Base-by-base conservation (phyloP, 1,284 basidiomycete genomes). In the Neonothopanus nambi region DNA sequence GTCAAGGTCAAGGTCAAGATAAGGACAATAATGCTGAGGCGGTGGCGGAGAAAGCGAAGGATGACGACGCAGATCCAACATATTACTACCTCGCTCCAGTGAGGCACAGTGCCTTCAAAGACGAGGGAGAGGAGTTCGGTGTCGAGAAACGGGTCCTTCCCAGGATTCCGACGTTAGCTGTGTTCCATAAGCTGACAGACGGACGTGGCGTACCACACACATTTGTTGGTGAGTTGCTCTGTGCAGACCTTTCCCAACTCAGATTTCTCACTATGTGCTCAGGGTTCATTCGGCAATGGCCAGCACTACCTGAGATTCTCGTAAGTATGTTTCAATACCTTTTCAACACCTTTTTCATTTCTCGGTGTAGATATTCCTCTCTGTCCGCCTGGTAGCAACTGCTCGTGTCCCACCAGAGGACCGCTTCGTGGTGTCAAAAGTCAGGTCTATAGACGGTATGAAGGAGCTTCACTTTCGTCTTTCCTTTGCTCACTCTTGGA, bases 151-250 rank as follows among this genome's bases (percentile, higher is more conserved):
- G 63, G 35, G 69, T 70, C 38, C 66, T 84, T 3, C 67, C 69
- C 4, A 67, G 81, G 11, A 77, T 84, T 24, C 74, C 78, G 1
- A 76, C 76, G 2, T 75, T 79, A 52, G 79, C 82, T 3, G 67
- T 85, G 9, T 85, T 84, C 67, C 81, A 85, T 60, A 80, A 82
- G 60, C 63, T 81, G 28, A 66, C 78, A 1, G 67, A 71, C 21
- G 80, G 78, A 1, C 69, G 68, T 46, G 82, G 83, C 40, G 78
- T 83, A 5, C 83, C 84, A 1, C 81, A 84, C 55, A 78, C 79
- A 0, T 85, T 85, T 54, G 71, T 77, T 51, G 76, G 78, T 77
- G 50, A 47, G 70, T 63, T 47, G n/a, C 30, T 38, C 40, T 12
- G 4, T 11, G 8, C 21, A 0, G 12, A 37, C 18, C 23, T 8